A percentile compares a stretch with the other conserved stretches of the same genome.
Evolutionary conservation across 257 asterid genomes (phyloP).

Genomic region (Verbascum thapsus): DNA sequence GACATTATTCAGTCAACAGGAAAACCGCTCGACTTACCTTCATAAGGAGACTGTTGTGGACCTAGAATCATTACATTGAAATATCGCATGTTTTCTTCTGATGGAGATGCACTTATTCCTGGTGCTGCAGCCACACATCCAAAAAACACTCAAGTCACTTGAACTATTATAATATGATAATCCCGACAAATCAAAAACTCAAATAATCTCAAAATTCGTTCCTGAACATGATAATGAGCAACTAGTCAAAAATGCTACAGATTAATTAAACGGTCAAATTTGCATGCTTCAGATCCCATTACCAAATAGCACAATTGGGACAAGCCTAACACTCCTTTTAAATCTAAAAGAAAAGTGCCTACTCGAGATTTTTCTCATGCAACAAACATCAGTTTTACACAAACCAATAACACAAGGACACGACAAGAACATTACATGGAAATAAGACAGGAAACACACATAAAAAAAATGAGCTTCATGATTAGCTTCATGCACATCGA

Average conservation of each 20-base stretch:
- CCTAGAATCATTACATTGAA: conserved; percentile 92
- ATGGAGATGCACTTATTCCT: conserved; percentile 89
- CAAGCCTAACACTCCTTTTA: not conserved
- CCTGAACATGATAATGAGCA: conserved; percentile 1
- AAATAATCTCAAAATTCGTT: not conserved
- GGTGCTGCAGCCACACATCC: conserved; percentile 61
- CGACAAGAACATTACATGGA: not conserved
- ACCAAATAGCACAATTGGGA: not conserved
- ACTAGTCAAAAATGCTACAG: not conserved
- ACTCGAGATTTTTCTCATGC: not conserved
- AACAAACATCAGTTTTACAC: not conserved
- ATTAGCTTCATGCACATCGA: conserved; percentile 18
- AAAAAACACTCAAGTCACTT: conserved; percentile 6
- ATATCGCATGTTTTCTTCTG: conserved; percentile 86
- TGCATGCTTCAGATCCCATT: conserved; percentile 9
- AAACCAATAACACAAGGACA: not conserved
- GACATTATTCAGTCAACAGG: not conserved
- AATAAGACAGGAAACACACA: not conserved
- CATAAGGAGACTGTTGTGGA: conserved; percentile 86
- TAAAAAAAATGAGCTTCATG: conserved; percentile 5
- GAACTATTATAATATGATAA: not conserved
- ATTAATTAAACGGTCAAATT: not conserved
- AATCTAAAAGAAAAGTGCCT: not conserved
- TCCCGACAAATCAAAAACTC: not conserved
- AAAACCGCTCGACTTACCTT: conserved; percentile 49